These are phyloP conservation scores for Citrus unshiu DNA, from an alignment of 345 rosid species.

Conservation along the genomic window DNA sequence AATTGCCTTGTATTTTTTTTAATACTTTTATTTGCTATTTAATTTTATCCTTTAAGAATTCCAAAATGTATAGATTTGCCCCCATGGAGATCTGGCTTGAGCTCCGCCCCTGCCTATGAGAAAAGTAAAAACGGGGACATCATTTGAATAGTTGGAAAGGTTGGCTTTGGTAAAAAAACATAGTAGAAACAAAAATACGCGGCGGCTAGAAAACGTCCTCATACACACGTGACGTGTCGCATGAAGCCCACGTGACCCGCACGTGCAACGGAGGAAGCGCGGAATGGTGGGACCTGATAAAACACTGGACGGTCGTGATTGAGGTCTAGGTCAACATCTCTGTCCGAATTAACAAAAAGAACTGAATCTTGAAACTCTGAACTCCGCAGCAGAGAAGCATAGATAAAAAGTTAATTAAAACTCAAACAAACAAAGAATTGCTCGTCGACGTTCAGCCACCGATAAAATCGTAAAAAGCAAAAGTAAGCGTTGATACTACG, in stretches of 20 bases:
- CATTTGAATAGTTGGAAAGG: background rate
- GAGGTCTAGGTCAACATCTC: background rate
- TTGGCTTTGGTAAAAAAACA: background rate
- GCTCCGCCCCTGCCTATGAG: no score
- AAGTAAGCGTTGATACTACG: slow-evolving; percentile 31
- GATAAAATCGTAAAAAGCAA: background rate
- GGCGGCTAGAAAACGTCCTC: slow-evolving; percentile 6
- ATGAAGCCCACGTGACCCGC: background rate
- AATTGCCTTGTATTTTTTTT: no score
- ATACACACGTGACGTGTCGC: background rate
- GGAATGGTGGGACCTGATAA: background rate
- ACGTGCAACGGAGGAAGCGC: background rate
- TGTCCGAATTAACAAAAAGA: no score
- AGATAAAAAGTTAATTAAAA: no score
- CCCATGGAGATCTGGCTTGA: no score
- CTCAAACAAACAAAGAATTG: background rate
- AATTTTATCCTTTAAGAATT: no score
- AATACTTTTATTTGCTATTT: no score
- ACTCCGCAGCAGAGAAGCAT: no score
- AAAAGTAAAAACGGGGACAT: no score
- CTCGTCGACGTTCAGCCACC: background rate
- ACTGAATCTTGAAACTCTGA: no score
- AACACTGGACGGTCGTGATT: background rate
- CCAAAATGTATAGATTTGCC: no score
- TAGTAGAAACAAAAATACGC: slow-evolving; percentile 2